These are phyloP conservation scores for Bonia amplexicaulis DNA, from an alignment of 176 grass and related monocot species.

Conservation along the genomic window DNA sequence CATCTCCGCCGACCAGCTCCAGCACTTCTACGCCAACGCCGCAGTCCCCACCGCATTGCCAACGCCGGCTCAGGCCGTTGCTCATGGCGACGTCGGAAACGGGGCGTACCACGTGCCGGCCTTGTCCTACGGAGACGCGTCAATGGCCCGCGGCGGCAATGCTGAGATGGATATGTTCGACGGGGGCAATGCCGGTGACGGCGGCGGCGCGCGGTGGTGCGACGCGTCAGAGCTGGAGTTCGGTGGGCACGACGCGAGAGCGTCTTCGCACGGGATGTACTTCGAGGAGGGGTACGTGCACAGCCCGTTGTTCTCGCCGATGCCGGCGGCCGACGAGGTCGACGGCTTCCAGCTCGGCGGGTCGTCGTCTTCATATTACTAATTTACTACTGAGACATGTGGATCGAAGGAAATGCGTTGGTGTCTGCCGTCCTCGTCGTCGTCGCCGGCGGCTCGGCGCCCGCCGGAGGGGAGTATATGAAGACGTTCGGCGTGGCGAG, in stretches of 20 bases:
- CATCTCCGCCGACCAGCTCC: conserved; percentile 47
- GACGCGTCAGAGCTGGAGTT: conserved; percentile 55
- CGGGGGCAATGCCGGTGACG: neutral
- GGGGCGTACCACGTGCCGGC: neutral
- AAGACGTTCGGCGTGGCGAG: conserved; percentile 15
- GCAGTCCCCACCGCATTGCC: neutral
- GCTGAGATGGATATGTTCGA: neutral
- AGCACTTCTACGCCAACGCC: neutral
- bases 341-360: conserved; percentile 79
- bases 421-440: neutral
- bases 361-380: conserved; percentile 56
- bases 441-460: neutral
- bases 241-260: neutral
- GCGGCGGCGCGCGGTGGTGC: conserved; percentile 29
- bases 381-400: conserved; percentile 42
- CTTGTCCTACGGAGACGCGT: neutral
- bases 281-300: conserved; percentile 89
- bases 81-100: neutral
- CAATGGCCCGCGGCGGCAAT: neutral
- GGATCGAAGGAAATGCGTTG: too few species aligned
- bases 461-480: neutral
- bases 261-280: conserved; percentile 43
- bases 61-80: neutral
- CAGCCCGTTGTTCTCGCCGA: conserved; percentile 77
- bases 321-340: conserved; percentile 69